These are phyloP conservation scores for Sarocladium kiliense DNA, from an alignment of 2,329 filamentous ascomycete species.

Conservation along the genomic window DNA sequence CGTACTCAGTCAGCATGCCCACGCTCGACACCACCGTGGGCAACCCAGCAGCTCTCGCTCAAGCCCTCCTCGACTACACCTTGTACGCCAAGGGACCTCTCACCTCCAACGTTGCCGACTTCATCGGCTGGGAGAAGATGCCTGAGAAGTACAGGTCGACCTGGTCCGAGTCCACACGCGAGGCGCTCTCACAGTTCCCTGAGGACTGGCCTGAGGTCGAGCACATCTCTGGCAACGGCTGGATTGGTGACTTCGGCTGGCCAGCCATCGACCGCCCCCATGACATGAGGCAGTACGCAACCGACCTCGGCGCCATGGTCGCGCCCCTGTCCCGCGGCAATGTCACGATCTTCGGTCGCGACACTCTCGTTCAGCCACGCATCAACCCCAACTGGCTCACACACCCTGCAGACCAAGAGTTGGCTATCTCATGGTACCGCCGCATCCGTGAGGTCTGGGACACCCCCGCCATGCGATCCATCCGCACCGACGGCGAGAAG, in stretches of 20 bases:
- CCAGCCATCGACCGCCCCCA: conserved; percentile 12
- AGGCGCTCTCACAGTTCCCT: conserved; percentile 13
- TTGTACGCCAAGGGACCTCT: conserved; percentile 15
- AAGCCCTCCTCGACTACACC: conserved; percentile 14
- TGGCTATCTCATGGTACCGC: conserved; percentile 36
- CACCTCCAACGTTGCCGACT: conserved; percentile 18
- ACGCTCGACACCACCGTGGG: conserved; percentile 18
- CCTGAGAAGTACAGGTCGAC: conserved; percentile 14
- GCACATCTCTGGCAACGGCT: conserved; percentile 16
- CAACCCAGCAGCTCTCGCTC: conserved; percentile 13
- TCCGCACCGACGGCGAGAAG: conserved; percentile 29
- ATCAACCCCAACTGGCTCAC: conserved; percentile 40
- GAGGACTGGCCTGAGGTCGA: conserved; percentile 17
- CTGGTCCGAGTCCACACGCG: conserved; percentile 14
- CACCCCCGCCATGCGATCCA: conserved; percentile 18
- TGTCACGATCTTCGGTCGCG: conserved; percentile 28
- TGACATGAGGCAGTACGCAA: conserved; percentile 8
- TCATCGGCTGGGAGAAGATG: conserved; percentile 21
- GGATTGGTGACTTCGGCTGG: conserved; percentile 15
- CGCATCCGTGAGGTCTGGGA: conserved; percentile 31
- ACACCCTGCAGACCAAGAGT: conserved; percentile 34
- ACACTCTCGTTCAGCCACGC: conserved; percentile 28
- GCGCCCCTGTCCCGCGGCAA: conserved; percentile 31
- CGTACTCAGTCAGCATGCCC: conserved; percentile 13
- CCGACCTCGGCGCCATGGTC: conserved; percentile 25